These are phyloP conservation scores for Nemania sp. DNA, from an alignment of 2,329 filamentous ascomycete genomes.

Conservation along the genomic window DNA sequence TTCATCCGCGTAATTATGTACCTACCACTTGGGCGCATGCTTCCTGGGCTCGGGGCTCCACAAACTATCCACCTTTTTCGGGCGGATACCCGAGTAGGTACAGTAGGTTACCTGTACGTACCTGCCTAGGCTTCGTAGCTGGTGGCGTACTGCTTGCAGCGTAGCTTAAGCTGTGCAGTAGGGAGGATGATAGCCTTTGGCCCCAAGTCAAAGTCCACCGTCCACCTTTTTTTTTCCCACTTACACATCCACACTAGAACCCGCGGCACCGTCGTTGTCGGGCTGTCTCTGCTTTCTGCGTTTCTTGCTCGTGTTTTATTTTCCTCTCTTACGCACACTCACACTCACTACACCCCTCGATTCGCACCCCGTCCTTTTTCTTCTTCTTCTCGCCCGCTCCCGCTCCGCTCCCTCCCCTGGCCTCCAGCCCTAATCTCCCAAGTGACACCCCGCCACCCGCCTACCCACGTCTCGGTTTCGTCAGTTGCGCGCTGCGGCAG, in stretches of 20 bases:
- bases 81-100: background rate
- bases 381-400: constrained; percentile 30
- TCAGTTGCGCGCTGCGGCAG: constrained; percentile 43
- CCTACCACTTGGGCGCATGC: background rate
- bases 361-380: constrained; percentile 37
- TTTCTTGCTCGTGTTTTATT: constrained; percentile 47
- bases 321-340: constrained; percentile 37
- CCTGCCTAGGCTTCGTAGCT: background rate
- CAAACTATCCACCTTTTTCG: constrained; percentile 2
- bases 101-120: background rate
- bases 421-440: constrained; percentile 39
- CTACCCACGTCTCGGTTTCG: constrained; percentile 39
- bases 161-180: background rate
- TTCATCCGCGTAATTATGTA: too few species aligned
- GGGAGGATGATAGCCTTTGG: constrained; percentile 19
- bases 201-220: constrained; percentile 34
- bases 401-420: constrained; percentile 32
- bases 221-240: constrained; percentile 36
- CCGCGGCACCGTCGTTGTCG: constrained; percentile 44
- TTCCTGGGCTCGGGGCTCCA: constrained; percentile 10
- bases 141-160: too few species aligned
- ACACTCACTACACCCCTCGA: constrained; percentile 29
- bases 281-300: constrained; percentile 39
- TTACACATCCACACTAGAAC: constrained; percentile 37
- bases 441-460: constrained; percentile 28